Base-by-base conservation (phyloP, 495 filamentous ascomycete species). In the Penicillium waksmanii region DNA sequence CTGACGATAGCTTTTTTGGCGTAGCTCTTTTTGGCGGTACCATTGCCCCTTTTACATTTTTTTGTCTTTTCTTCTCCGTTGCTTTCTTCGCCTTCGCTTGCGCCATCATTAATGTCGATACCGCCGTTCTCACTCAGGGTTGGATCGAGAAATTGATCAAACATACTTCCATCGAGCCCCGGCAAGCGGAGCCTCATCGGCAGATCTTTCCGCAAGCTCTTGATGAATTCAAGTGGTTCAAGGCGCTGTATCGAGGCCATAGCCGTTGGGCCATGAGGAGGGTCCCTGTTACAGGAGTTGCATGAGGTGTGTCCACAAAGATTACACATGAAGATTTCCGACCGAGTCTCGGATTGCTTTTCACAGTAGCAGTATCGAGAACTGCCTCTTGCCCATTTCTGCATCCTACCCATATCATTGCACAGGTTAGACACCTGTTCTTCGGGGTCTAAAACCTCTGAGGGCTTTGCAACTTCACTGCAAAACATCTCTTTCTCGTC, bases 261-360 rank as follows among this genome's bases (percentile, higher is more conserved):
- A 51, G 44, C 34, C 62, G 59, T 43, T 59, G 85, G 88, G 3
- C 68, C 58, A 66, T 90, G 87, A 11, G 62, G 55, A 5, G 87
- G 87, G 36, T 84, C 83, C 5, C 82, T 82, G 9, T 73, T 78
- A 57, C 86, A 89, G 23, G 72, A 72, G 1, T 68, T 63, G 64
- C 87, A 89, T 12, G 78, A 76, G 8, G 83, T 85, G 63, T 88
- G 82, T 0, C 60, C 66, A 60, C 87, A 90, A 21, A 77, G 60
- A 4, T 59, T 61, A 58, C 87, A 90, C 53, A 62, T 46, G n/a
- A 76, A 64, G 31, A 89, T 72, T 10, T 57, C 58, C 5, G 56
- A 43, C 12, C 71, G 72, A 13, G 79, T 69, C 1, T 64, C 56
- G n/a, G 68, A 67, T 48, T 77, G 74, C 21, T 81, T 77, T 67